Conservation (phyloP, 176 grass and related monocot species). For the Aegilops longissima region DNA sequence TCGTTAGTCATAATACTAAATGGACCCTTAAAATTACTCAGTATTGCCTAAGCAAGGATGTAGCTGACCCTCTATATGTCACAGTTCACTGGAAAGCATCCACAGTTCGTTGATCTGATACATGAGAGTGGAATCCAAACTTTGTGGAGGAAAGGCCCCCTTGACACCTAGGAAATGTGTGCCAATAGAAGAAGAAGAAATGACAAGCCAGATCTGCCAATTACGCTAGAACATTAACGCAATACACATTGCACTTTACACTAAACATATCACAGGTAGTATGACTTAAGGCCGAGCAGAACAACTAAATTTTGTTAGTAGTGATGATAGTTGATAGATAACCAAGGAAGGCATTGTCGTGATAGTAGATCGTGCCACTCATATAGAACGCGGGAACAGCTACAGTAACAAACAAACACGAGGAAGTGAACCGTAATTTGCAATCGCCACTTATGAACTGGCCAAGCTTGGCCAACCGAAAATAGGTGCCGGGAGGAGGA, state of each 20-base stretch:
- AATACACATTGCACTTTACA: not conserved
- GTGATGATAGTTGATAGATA: not conserved
- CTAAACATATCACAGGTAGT: not conserved
- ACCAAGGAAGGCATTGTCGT: not conserved
- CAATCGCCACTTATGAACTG: not conserved
- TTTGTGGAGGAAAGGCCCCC: not conserved
- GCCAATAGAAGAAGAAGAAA: not conserved
- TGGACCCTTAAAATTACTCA: not conserved
- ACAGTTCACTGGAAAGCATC: not conserved
- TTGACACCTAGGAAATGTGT: slow-evolving; percentile 4
- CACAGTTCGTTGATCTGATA: not conserved
- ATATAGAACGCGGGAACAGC: not conserved
- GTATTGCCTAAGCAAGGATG: not conserved
- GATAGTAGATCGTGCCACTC: not conserved
- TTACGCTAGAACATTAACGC: not conserved
- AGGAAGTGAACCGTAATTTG: not conserved
- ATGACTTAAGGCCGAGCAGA: not conserved
- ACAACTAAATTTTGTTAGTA: not conserved
- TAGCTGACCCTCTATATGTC: not conserved
- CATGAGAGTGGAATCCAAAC: not conserved
- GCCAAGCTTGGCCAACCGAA: not conserved
- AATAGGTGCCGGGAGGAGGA: not conserved
- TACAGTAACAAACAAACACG: not conserved
- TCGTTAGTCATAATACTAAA: not conserved
- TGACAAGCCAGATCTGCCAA: not conserved